These are phyloP conservation scores for Zopfochytrium polystomum DNA, from an alignment of 371 early-diverging fungal genomes.

Conservation along the genomic window DNA sequence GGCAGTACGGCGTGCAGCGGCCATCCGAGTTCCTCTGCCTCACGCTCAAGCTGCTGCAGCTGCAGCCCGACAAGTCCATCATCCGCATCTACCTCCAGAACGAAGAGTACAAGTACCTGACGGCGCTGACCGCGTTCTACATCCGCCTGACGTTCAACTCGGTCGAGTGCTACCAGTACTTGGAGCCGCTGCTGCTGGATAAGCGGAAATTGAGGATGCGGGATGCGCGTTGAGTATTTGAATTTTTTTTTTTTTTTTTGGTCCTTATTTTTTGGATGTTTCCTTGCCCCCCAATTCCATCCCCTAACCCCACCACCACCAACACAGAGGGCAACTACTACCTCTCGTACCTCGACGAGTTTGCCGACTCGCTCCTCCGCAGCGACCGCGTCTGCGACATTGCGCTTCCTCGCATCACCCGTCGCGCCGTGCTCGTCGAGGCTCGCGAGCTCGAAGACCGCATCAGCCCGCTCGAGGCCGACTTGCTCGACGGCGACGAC, in stretches of 20 bases:
- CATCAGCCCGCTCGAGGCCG: constrained; percentile 74
- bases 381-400: constrained; percentile 84
- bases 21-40: constrained; percentile 92
- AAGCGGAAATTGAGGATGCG: constrained; percentile 77
- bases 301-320: background rate
- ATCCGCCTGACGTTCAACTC: constrained; percentile 74
- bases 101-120: constrained; percentile 82
- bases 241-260: too few relatives aligned
- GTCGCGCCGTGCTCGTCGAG: constrained; percentile 81
- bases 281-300: constrained; percentile 28
- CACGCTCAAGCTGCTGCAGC: constrained; percentile 79
- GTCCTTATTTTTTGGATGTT: constrained; percentile 8
- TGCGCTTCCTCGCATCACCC: constrained; percentile 78
- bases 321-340: constrained; percentile 41
- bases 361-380: constrained; percentile 78
- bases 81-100: constrained; percentile 71
- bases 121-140: constrained; percentile 88
- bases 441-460: constrained; percentile 80
- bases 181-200: constrained; percentile 86
- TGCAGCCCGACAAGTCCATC: constrained; percentile 87
- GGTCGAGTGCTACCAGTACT: constrained; percentile 73
- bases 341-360: constrained; percentile 84
- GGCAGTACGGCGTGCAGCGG: constrained; percentile 77
- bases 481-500: too few relatives aligned
- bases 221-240: constrained; percentile 14